These are phyloP conservation scores for Podospora bellae-mahoneyi DNA, from an alignment of 495 filamentous ascomycete species.

Conservation along the genomic window DNA sequence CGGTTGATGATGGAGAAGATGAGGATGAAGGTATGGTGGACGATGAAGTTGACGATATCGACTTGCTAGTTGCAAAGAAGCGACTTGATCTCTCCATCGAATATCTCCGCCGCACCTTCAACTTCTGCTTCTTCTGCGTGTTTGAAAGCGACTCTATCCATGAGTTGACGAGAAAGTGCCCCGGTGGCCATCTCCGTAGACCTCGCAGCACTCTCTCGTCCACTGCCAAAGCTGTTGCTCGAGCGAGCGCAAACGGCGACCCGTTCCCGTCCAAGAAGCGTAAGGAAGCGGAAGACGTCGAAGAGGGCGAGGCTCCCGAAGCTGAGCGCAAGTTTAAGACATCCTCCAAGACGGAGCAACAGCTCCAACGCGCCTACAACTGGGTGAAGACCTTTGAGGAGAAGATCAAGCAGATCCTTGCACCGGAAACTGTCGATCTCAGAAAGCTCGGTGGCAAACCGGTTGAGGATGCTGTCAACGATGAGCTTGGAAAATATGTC, in stretches of 20 bases:
- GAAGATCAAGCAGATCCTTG: constrained; percentile 85
- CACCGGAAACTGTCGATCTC: constrained; percentile 82
- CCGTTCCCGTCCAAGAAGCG: constrained; percentile 77
- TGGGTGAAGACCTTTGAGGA: constrained; percentile 99
- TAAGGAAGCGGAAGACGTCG: constrained; percentile 62
- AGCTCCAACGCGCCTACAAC: constrained; percentile 91
- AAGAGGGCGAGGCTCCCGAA: constrained; percentile 58
- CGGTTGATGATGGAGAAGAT: constrained; percentile 64
- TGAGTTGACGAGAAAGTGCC: constrained; percentile 91
- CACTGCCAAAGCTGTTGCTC: constrained; percentile 78
- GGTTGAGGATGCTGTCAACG: constrained; percentile 77
- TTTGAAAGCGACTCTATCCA: constrained; percentile 97
- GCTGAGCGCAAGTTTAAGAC: constrained; percentile 63
- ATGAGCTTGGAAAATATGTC: constrained; percentile 81
- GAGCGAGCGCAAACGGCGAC: constrained; percentile 73
- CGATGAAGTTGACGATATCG: constrained; percentile 84
- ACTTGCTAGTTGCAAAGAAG: constrained; percentile 90
- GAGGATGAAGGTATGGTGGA: constrained; percentile 72
- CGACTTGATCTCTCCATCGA: constrained; percentile 93
- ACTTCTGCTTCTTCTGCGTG: constrained; percentile 99
- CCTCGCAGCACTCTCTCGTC: constrained; percentile 78
- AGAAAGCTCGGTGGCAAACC: constrained; percentile 86
- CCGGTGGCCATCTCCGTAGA: constrained; percentile 90
- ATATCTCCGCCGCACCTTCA: constrained; percentile 93
- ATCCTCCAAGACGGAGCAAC: constrained; percentile 76